Percentiles rank a stretch among this genome's conserved stretches.
phyloP scores from a whole-genome alignment of 495 filamentous ascomycete species.

The Tuber melanosporum region DNA sequence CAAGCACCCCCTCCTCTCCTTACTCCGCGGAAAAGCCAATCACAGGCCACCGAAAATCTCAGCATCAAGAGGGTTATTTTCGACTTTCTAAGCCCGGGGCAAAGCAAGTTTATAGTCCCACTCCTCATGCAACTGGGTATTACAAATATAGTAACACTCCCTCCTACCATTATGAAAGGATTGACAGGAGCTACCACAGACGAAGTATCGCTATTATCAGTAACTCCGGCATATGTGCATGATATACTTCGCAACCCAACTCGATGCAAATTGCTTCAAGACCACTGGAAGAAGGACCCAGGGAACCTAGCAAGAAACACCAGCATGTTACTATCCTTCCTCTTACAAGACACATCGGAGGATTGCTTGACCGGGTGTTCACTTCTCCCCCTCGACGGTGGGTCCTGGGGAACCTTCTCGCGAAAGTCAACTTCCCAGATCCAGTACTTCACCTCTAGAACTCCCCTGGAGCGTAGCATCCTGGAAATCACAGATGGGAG shows the following conservation, averaged over 20 bases:
- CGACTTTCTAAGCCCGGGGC: slow-evolving; percentile 10
- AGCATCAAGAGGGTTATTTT: slow-evolving; percentile 15
- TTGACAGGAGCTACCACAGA: not conserved
- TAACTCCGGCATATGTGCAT: slow-evolving; percentile 20
- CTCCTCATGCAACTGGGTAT: slow-evolving; percentile 18
- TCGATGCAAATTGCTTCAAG: not conserved
- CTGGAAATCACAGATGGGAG: slow-evolving; percentile 10
- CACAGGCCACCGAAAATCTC: slow-evolving; percentile 5
- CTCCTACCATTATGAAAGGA: not conserved
- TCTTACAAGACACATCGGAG: slow-evolving; percentile 4
- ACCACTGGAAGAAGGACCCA: slow-evolving; percentile 16
- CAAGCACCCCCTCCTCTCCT: slow-evolving; percentile 27
- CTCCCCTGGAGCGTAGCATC: slow-evolving; percentile 7
- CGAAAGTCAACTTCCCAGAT: not conserved
- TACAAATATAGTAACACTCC: slow-evolving; percentile 23
- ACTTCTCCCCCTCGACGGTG: slow-evolving; percentile 18
- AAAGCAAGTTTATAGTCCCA: slow-evolving; percentile 18
- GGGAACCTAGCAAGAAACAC: slow-evolving; percentile 9
- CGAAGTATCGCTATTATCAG: slow-evolving; percentile 3
- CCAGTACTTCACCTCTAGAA: not conserved
- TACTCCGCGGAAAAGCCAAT: slow-evolving; percentile 12
- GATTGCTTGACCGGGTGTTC: slow-evolving; percentile 12
- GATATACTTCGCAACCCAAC: not conserved
- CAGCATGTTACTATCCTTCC: slow-evolving; percentile 19
- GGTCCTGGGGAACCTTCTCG: slow-evolving; percentile 16